Base-by-base conservation (phyloP, 306 rosid genomes). In the Sicyos baderoa region DNA sequence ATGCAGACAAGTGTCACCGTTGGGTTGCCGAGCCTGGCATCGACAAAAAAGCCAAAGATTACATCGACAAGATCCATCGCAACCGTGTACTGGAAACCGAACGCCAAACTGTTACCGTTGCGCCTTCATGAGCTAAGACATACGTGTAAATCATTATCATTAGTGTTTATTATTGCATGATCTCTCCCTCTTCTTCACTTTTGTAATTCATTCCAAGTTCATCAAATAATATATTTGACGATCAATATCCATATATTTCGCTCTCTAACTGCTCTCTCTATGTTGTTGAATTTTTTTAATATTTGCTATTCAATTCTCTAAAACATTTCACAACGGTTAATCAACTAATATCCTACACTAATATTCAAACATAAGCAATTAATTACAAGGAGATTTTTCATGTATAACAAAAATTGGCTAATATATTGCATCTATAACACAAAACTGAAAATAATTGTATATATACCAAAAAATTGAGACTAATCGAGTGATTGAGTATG, bases 11-110 rank as follows among this genome's bases (percentile, higher is more conserved):
- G 78, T 85, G 76, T 9, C 74, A 79, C 0, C 82, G 76, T 75
- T 83, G 88, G 5, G 91, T 87, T 0, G 96, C 92, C 12, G 96
- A 87, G 70, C 98, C 86, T 65, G 85, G 75, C 35, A 85, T 92
- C 72, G 88, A 92, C 59, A 74, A 55, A 74, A 89, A 79, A 62
- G 96, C 98, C 18, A 75, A 80, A 0, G 88, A 58, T 71, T 87
- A 27, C 76, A 87, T 91, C 66, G 62, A 82, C 74, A 42, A 44
- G 71, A 66, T 84, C 54, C 91, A 79, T 74, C 84, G 76, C 70
- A 76, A 72, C 80, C 74, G 75, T 57, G 78, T 84, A 77, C 8
- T 79, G 0, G 97, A 88, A 5, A 76, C 89, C 14, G 79, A 74
- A 54, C 64, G 63, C 64, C 76, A 81, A 37, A 74, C 78, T 75